Evolutionary conservation across 495 filamentous ascomycete species (phyloP), one percentile per base, ranked within the genome.

Genomic region (Geoglossum glabrum): DNA sequence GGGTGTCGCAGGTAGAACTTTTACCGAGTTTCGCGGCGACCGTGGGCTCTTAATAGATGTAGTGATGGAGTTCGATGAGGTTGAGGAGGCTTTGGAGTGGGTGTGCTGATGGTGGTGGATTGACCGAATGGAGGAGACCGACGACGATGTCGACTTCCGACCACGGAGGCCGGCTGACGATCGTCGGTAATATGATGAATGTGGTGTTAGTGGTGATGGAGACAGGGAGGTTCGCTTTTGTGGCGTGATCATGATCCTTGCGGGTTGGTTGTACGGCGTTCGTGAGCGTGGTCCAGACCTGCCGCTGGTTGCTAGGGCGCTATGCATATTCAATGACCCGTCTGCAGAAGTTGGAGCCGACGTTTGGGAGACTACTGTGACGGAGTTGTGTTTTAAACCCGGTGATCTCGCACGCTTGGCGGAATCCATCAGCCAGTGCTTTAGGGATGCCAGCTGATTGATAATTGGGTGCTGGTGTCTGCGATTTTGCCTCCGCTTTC

Each of bases 91-190:
- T 66, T 95, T 96, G 10, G 88, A 95, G 65, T 95, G 92, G 27
- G 82, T 79, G 65, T 94, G 89, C 68, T 93, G 87, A 64, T 94
- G 89, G 27, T 70, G 66, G 57, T 69, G 71, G 63, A 97, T 86
- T 47, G 85, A 92, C 47, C 90, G 82, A 60, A 97, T 83, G 0
- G 88, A 95, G 17, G 87, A 95, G 23, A 98, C 80, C 10, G 92
- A 97, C 1, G 89, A 95, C 5, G 90, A 96, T 3, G 92, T 97
- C 1, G 90, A 96, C 67, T 95, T 97, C 59, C 92, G 79, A 31
- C 92, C 93, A 43, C 90, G 81, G 21, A 97, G 76, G 45, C 85
- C 87, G 25, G 77, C 79, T 8, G 82, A 82, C 46, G 78, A 73
- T 25, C 85, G 85, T 31, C 90, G 79, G 61, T 38, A 45, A 17